Evolutionary conservation across 1,284 basidiomycete species (phyloP), one percentile per base, ranked within the genome.

Genomic region (Leccinum pachyderme): DNA sequence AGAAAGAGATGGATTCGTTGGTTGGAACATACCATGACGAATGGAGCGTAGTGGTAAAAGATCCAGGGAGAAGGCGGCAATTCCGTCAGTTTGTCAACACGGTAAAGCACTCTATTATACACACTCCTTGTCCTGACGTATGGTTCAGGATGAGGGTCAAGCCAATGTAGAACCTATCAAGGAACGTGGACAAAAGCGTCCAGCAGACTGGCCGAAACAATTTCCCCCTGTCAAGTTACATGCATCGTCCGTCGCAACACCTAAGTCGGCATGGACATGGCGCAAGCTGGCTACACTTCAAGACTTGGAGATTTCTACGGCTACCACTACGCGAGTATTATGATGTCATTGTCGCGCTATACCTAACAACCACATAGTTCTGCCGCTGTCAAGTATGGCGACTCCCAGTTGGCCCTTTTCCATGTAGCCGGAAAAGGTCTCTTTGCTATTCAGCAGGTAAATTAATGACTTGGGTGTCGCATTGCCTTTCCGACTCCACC

Each of bases 71-170:
- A 39, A 75, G 81, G 53, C 80, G 78, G 57, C 75, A 80, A 55
- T 89, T 89, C 73, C 77, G 79, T 33, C 85, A 89, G 62, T 89
- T 89, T 60, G 81, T 82, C 61, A 89, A 90, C 67, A 85, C 84
- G 8, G 77, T 77, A 49, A 51, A 64, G 59, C 7, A 3, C 5
- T 11, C 37, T 11, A 39, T 1, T 11, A 39, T 22, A 22, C 37
- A 39, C 37, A 22, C 37, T 39, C 12, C 18, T 8, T 39, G 11
- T 18, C 6, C 37, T 39, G 18, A 39, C 37, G 37, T n/a, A 18
- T 7, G 37, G 37, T 39, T 39, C 37, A 39, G 11, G 18, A 39
- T 22, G 18, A 39, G 18, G 37, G 37, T 22, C 37, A 39, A 22
- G 9, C 11, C 9, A 39, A 39, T 13, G 8, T 78, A 3, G 89